phyloP scores from a whole-genome alignment of 257 asterid species.

The Dorcoceras hygrometricum region DNA sequence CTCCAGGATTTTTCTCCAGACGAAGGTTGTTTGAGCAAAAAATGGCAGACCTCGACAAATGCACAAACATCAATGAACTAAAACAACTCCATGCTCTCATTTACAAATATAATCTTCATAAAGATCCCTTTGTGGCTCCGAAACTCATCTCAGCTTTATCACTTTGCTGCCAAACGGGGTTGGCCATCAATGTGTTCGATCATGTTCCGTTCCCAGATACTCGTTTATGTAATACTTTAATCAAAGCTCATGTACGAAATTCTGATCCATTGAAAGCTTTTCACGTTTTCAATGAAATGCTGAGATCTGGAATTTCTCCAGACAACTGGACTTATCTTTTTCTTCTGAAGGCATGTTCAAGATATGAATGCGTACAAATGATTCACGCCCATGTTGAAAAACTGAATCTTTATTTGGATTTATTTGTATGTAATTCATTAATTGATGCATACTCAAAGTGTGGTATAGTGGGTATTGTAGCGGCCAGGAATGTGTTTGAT shows the following conservation, averaged over 20 bases:
- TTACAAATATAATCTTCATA: slow-evolving; percentile 61
- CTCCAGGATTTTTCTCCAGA: slow-evolving; percentile 61
- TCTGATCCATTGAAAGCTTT: slow-evolving; percentile 51
- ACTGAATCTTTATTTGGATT: slow-evolving; percentile 45
- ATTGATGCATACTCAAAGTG: slow-evolving; percentile 67
- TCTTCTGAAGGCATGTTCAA: slow-evolving; percentile 56
- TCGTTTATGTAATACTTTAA: slow-evolving; percentile 49
- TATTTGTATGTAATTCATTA: slow-evolving; percentile 58
- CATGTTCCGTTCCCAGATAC: slow-evolving; percentile 49
- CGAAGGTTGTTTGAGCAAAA: slow-evolving; percentile 63
- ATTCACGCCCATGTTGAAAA: slow-evolving; percentile 65
- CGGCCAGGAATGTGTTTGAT: slow-evolving; percentile 36
- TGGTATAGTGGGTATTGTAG: slow-evolving; percentile 45
- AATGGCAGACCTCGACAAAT: slow-evolving; percentile 58
- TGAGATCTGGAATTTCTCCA: slow-evolving; percentile 43
- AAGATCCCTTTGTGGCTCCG: slow-evolving; percentile 54
- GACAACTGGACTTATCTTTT: slow-evolving; percentile 62
- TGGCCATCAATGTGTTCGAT: slow-evolving; percentile 51
- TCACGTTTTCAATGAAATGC: slow-evolving; percentile 49
- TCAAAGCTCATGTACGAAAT: slow-evolving; percentile 44
- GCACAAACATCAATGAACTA: slow-evolving; percentile 51
- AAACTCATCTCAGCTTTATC: slow-evolving; percentile 68
- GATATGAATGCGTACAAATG: slow-evolving; percentile 41
- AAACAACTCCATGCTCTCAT: slow-evolving; percentile 64
- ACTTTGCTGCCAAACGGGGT: slow-evolving; percentile 43